These are phyloP conservation scores for Eucalyptus caleyi DNA, from an alignment of 345 rosid species.

Conservation along the genomic window DNA sequence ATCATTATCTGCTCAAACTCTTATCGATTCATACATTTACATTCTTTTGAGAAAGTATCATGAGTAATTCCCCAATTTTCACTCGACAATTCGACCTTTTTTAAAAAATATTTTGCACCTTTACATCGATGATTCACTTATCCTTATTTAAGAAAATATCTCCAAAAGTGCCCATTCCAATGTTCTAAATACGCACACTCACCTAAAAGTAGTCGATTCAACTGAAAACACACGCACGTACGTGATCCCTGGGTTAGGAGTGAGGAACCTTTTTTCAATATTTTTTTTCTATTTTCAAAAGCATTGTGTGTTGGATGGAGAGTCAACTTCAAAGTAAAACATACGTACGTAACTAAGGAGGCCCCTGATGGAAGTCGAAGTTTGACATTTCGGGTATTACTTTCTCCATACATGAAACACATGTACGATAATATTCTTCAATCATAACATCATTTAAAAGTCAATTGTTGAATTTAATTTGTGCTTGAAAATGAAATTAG, in stretches of 20 bases:
- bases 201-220: neutral
- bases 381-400: neutral
- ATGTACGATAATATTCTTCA: neutral
- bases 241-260: neutral
- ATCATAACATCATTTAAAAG: neutral
- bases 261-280: neutral
- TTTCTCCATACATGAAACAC: neutral
- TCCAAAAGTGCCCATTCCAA: neutral
- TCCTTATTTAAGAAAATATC: neutral
- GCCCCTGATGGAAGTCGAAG: neutral
- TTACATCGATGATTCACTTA: neutral
- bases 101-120: neutral
- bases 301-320: neutral
- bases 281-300: neutral
- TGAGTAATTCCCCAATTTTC: neutral
- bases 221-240: neutral
- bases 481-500: neutral
- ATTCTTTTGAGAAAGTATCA: neutral
- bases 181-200: neutral
- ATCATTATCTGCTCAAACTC: neutral
- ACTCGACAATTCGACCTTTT: neutral
- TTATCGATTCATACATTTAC: neutral
- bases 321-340: neutral
- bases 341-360: neutral
- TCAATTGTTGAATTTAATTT: neutral